Evolutionary conservation across 2,329 filamentous ascomycete genomes (phyloP).

Genomic region (Knufia fluminis): DNA sequence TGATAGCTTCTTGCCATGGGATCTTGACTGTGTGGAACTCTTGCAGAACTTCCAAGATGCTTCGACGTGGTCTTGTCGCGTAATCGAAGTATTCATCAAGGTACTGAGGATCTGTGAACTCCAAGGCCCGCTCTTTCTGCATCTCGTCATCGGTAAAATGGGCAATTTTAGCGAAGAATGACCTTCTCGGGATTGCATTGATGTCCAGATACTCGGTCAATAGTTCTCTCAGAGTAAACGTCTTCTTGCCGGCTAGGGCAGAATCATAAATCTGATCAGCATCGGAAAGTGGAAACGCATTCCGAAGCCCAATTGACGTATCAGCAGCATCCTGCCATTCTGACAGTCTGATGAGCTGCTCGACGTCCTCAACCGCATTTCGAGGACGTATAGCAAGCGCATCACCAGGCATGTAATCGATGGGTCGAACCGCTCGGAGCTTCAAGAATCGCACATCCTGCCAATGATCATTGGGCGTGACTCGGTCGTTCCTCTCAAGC

Average conservation of each 20-base stretch:
- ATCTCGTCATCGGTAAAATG: slow-evolving; percentile 63
- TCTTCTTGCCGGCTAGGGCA: slow-evolving; percentile 29
- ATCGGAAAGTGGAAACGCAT: slow-evolving; percentile 9
- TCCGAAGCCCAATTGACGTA: slow-evolving; percentile 39
- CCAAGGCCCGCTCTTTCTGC: slow-evolving; percentile 71
- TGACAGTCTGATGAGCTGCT: slow-evolving; percentile 69
- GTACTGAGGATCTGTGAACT: slow-evolving; percentile 70
- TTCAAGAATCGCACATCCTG: slow-evolving; percentile 84
- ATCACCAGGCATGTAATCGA: slow-evolving; percentile 61
- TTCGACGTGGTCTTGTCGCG: slow-evolving; percentile 78
- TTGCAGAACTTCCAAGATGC: slow-evolving; percentile 82
- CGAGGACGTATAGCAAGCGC: slow-evolving; percentile 76
- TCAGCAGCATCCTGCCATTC: slow-evolving; percentile 68
- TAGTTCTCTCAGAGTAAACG: slow-evolving; percentile 61
- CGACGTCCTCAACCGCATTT: slow-evolving; percentile 75
- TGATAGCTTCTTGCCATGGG: slow-evolving; percentile 61
- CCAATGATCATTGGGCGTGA: slow-evolving; percentile 73
- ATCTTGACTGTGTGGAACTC: slow-evolving; percentile 81
- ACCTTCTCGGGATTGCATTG: slow-evolving; percentile 75
- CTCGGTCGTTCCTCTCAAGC: slow-evolving; percentile 56
- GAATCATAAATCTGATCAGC: slow-evolving; percentile 9
- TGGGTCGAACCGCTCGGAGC: slow-evolving; percentile 40
- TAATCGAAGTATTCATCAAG: slow-evolving; percentile 95
- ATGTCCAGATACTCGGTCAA: slow-evolving; percentile 81
- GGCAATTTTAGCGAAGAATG: slow-evolving; percentile 71